Evolutionary conservation across 2,329 filamentous ascomycete species (phyloP).

Genomic region (Zymoseptoria ardabiliae): DNA sequence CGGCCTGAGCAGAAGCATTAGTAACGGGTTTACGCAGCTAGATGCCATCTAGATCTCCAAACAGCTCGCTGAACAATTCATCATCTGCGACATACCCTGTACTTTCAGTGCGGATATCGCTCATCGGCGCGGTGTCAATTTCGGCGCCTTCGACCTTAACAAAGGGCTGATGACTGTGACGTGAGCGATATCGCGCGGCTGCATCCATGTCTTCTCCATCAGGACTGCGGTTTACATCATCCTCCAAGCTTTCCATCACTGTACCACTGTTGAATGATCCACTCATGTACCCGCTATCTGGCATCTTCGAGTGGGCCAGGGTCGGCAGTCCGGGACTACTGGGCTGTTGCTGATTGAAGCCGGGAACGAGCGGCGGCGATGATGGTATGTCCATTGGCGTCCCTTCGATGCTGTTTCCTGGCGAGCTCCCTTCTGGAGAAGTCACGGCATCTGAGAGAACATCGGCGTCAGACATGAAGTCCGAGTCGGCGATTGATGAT

Average conservation of each 20-base stretch:
- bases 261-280: constrained; percentile 47
- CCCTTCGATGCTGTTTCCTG: constrained; percentile 41
- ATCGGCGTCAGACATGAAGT: constrained; percentile 26
- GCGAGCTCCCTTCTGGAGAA: constrained; percentile 43
- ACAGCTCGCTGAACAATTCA: constrained; percentile 10
- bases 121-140: constrained; percentile 4
- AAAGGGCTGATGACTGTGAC: constrained; percentile 15
- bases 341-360: constrained; percentile 36
- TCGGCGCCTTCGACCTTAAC: constrained; percentile 23
- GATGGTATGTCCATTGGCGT: constrained; percentile 81
- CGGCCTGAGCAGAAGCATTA: constrained; percentile 1
- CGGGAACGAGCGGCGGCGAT: constrained; percentile 75
- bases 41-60: constrained; percentile 9
- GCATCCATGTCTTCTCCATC: constrained; percentile 33
- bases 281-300: constrained; percentile 75
- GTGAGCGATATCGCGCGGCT: constrained; percentile 28
- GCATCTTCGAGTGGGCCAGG: constrained; percentile 30
- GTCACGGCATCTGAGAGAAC: constrained; percentile 38
- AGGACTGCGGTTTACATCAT: constrained; percentile 35
- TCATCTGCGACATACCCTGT: constrained; percentile 25
- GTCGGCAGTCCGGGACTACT: constrained; percentile 69
- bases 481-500: constrained; percentile 25
- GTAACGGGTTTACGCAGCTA: constrained; percentile 3
- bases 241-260: constrained; percentile 60
- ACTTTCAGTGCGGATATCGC: constrained; percentile 9